Conservation (phyloP, 2,329 filamentous ascomycete species). For the Apiospora pterosperma region DNA sequence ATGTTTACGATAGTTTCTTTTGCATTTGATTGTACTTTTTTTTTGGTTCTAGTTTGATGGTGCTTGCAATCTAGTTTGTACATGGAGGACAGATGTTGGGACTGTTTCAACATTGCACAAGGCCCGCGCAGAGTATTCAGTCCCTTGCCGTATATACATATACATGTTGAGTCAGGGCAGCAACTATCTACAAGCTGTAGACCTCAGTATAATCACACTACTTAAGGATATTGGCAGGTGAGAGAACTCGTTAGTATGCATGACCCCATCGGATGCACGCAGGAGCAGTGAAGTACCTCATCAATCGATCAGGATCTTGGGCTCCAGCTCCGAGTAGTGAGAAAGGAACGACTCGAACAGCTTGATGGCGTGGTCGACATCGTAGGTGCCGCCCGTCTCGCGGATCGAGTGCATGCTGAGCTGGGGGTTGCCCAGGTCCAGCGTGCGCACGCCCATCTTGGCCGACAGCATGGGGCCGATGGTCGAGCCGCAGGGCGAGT, state of each 20-base stretch:
- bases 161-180: no score
- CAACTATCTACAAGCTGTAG: no score
- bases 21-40: neutral
- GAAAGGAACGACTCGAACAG: slow-evolving; percentile 86
- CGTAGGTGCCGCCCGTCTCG: slow-evolving; percentile 84
- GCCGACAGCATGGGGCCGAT: slow-evolving; percentile 97
- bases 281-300: neutral
- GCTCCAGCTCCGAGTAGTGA: slow-evolving; percentile 77
- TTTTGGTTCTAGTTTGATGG: neutral
- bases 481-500: slow-evolving; percentile 90
- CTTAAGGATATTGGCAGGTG: no score
- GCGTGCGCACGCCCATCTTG: slow-evolving; percentile 78
- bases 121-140: no score
- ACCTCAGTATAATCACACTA: no score
- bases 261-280: no score
- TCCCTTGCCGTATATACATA: neutral
- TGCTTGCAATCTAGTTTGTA: neutral
- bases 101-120: no score
- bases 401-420: slow-evolving; percentile 96
- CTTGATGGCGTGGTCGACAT: slow-evolving; percentile 81
- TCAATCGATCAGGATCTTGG: slow-evolving; percentile 80
- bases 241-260: neutral
- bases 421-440: slow-evolving; percentile 93
- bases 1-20: no score
- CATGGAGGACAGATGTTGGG: no score